Evolutionary conservation across 805 yeast species (phyloP), one percentile per base, ranked within the genome.

Genomic region (Kazachstania africana): DNA sequence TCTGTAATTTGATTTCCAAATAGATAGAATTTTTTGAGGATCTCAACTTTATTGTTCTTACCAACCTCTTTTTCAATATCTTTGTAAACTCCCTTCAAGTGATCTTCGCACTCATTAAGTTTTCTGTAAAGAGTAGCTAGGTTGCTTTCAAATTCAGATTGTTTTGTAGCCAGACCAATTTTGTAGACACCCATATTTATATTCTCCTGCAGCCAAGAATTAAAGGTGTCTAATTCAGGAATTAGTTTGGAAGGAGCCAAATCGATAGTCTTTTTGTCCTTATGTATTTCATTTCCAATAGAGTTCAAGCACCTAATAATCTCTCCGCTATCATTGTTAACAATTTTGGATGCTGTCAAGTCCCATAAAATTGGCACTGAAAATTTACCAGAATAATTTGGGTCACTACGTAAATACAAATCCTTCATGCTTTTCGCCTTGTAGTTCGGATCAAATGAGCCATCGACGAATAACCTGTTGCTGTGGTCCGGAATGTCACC

Each of bases 361-460:
- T 87, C 97, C 91, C 94, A 88, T 45, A 88, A 65, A 4, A 87
- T 79, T 1, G 97, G 97, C 23, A 87, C 96, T 2, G 96, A 85
- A 50, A 75, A 81, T 38, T 94, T 66, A 4, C 93, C 95, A 10
- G 57, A 60, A 57, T 83, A 87, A 19, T 78, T 68, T 1, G 85
- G 76, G 33, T 83, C 66, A 9, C 82, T 83, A 54, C 73, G 74
- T 59, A 60, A 75, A 54, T 88, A 87, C 17, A 87, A 46, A 43
- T 88, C 80, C 22, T 76, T 67, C 27, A 87, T 38, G 41, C 82
- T 65, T 34, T 66, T 58, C 41, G 60, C 62, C 5, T 74, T 74
- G 50, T 81, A 69, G 26, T 78, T 37, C 12, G 71, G 69, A 29
- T 82, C 91, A 31, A 63, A 66, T 6, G 76, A 67, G 18, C 72